Conservation (phyloP, 169 alveolate species). For the Plasmodium chabaudi region DNA sequence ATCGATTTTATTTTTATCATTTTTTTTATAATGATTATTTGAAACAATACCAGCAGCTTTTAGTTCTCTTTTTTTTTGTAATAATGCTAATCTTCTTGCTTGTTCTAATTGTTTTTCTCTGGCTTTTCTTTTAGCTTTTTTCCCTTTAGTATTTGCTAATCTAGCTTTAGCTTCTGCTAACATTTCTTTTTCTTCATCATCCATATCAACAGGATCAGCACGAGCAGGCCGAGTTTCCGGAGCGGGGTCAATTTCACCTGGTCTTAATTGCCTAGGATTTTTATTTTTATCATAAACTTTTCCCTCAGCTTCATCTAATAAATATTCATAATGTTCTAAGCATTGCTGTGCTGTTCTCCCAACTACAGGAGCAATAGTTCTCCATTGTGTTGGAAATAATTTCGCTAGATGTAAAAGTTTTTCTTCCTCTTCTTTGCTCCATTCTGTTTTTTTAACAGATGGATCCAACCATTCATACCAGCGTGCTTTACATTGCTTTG, state of each 20-base stretch:
- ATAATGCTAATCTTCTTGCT: slow-evolving; percentile 96
- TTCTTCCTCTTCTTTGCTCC: slow-evolving; percentile 99
- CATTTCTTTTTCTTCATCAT: slow-evolving; percentile 99
- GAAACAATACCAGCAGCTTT: slow-evolving; percentile 98
- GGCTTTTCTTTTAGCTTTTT: slow-evolving; percentile 99
- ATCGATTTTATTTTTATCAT: slow-evolving; percentile 92
- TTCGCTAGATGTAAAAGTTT: slow-evolving; percentile 98
- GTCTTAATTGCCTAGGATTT: slow-evolving; percentile 97
- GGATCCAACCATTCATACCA: slow-evolving; percentile 99
- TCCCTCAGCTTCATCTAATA: slow-evolving; percentile 98
- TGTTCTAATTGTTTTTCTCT: slow-evolving; percentile 98
- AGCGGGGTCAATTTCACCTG: slow-evolving; percentile 99
- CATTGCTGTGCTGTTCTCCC: slow-evolving; percentile 99
- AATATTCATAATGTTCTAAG: slow-evolving; percentile 97
- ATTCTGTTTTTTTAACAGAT: slow-evolving; percentile 98
- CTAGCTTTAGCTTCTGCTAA: slow-evolving; percentile 99
- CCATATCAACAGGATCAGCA: slow-evolving; percentile 98
- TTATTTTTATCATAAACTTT: slow-evolving; percentile 84
- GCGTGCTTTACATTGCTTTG: slow-evolving; percentile 99
- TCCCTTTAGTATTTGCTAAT: slow-evolving; percentile 99
- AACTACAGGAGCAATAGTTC: slow-evolving; percentile 99
- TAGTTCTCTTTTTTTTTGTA: slow-evolving; percentile 98
- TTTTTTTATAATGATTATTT: slow-evolving; percentile 86
- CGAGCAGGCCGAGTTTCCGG: slow-evolving; percentile 99
- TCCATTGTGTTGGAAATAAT: slow-evolving; percentile 99